Evolutionary conservation across 306 rosid genomes (phyloP).

Genomic region (Prunus mira): DNA sequence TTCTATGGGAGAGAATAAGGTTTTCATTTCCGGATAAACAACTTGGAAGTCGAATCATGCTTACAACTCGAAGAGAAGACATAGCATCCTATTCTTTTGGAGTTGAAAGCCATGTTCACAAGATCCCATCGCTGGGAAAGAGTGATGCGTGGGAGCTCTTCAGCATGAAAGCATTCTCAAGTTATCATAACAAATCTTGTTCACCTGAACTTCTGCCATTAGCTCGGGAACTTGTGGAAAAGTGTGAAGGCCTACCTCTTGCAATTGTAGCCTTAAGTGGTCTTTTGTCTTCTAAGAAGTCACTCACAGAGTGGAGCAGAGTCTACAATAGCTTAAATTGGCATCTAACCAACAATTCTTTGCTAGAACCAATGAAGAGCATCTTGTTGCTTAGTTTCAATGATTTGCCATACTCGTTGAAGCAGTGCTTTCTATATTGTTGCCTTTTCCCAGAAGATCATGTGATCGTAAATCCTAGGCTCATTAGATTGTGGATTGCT

Average conservation of each 20-base stretch:
- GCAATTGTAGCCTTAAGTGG: constrained; percentile 18
- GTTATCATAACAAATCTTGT: not conserved
- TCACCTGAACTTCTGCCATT: not conserved
- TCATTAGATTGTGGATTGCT: constrained; percentile 14
- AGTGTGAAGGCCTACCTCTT: constrained; percentile 22
- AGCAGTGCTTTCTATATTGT: constrained; percentile 10
- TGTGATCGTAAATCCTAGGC: not conserved
- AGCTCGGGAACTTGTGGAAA: constrained; percentile 5
- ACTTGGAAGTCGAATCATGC: constrained; percentile 17
- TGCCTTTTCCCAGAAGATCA: not conserved
- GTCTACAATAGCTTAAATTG: constrained; percentile 12
- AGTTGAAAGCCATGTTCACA: constrained; percentile 6
- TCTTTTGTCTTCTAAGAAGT: constrained; percentile 14
- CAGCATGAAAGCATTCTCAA: constrained; percentile 21
- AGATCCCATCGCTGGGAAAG: not conserved
- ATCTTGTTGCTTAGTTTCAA: constrained; percentile 25
- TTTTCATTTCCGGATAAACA: constrained; percentile 7
- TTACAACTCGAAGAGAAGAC: constrained; percentile 18
- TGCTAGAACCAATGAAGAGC: constrained; percentile 6
- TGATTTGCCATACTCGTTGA: constrained; percentile 21
- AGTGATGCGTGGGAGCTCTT: constrained; percentile 19
- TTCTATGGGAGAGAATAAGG: not conserved
- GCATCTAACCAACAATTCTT: constrained; percentile 12
- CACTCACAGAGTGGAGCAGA: constrained; percentile 12
- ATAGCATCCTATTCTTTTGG: constrained; percentile 7